These are phyloP conservation scores for Graphilbum ipis-grandicollis DNA, from an alignment of 2,329 filamentous ascomycete genomes.

Conservation along the genomic window DNA sequence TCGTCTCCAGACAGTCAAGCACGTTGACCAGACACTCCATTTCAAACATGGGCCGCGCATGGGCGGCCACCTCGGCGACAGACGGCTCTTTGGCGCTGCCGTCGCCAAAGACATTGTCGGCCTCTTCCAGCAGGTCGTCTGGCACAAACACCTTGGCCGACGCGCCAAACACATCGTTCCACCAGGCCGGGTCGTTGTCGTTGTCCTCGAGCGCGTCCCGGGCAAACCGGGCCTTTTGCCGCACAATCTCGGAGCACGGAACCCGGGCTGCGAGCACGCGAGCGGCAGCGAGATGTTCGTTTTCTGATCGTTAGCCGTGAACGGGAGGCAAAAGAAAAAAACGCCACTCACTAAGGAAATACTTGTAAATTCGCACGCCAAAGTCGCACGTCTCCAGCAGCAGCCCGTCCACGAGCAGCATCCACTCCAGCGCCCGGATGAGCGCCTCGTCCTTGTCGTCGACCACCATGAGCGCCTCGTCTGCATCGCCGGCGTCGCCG, in stretches of 20 bases:
- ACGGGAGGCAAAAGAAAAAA: constrained; percentile 1
- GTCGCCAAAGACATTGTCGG: constrained; percentile 12
- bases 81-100: constrained; percentile 15
- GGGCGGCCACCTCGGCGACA: constrained; percentile 26
- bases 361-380: constrained; percentile 60
- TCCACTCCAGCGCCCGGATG: constrained; percentile 73
- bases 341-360: constrained; percentile 59
- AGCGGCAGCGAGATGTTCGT: constrained; percentile 34
- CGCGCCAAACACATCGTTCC: constrained; percentile 17
- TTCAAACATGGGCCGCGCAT: constrained; percentile 48
- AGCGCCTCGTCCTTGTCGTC: constrained; percentile 49
- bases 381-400: constrained; percentile 17
- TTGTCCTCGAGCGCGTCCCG: constrained; percentile 11
- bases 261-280: constrained; percentile 34
- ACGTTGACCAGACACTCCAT: constrained; percentile 49
- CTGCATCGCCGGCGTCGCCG: constrained; percentile 13
- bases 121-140: constrained; percentile 2
- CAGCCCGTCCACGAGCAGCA: constrained; percentile 47
- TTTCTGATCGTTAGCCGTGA: constrained; percentile 17
- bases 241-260: constrained; percentile 29
- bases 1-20: constrained; percentile 51
- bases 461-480: constrained; percentile 16
- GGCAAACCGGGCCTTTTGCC: constrained; percentile 18
- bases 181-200: constrained; percentile 18
- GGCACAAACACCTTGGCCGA: constrained; percentile 13